phyloP scores from a whole-genome alignment of 2,329 filamentous ascomycete species.

The Cercospora brassicicola region DNA sequence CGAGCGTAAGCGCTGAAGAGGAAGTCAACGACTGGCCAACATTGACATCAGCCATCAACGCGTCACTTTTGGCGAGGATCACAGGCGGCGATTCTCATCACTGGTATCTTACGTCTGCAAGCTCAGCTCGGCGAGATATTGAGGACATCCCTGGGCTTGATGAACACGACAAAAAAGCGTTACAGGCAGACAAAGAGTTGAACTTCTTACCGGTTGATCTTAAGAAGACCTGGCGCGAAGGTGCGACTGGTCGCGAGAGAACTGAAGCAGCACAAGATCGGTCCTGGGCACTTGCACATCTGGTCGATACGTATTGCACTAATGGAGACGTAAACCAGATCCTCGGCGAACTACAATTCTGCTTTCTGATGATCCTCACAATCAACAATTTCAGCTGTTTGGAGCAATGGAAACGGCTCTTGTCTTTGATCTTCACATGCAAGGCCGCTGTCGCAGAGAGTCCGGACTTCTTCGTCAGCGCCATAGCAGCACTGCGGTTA shows the following conservation, averaged over 20 bases:
- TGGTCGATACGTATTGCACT: slow-evolving; percentile 49
- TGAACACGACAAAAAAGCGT: slow-evolving; percentile 32
- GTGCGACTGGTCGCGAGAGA: slow-evolving; percentile 61
- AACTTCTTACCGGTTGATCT: slow-evolving; percentile 60
- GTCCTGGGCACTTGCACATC: slow-evolving; percentile 60
- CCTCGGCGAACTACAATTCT: slow-evolving; percentile 63
- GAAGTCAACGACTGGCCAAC: slow-evolving; percentile 55
- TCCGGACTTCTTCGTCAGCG: slow-evolving; percentile 54
- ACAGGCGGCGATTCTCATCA: slow-evolving; percentile 48
- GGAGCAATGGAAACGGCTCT: slow-evolving; percentile 64
- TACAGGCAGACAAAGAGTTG: slow-evolving; percentile 49
- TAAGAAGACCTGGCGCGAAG: slow-evolving; percentile 62
- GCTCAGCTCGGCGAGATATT: slow-evolving; percentile 56
- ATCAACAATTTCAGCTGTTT: slow-evolving; percentile 66
- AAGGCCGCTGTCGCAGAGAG: slow-evolving; percentile 51
- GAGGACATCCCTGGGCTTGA: slow-evolving; percentile 62
- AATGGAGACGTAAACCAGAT: slow-evolving; percentile 35
- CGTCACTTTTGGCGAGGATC: slow-evolving; percentile 53
- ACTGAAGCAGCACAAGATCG: slow-evolving; percentile 63
- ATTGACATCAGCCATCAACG: slow-evolving; percentile 53
- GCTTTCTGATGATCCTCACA: slow-evolving; percentile 62
- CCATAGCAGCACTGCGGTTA: slow-evolving; percentile 51
- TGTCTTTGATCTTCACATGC: slow-evolving; percentile 60
- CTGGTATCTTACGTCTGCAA: slow-evolving; percentile 61
- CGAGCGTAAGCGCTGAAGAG: slow-evolving; percentile 31